Conservation (phyloP, 2,329 filamentous ascomycete genomes). For the Aspergillus luchuensis region DNA sequence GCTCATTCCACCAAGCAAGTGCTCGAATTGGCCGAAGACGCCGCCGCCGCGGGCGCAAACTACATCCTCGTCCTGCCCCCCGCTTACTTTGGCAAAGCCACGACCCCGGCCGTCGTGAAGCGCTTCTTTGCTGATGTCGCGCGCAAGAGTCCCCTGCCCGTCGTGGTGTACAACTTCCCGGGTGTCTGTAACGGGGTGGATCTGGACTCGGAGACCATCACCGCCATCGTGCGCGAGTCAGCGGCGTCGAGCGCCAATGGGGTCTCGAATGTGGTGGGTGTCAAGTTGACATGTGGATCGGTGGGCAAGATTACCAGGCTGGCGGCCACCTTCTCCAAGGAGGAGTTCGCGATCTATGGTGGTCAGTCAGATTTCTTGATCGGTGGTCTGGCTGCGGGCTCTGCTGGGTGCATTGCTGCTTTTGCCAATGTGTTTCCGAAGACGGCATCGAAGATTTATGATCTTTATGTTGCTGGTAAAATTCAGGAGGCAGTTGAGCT, state of each 20-base stretch:
- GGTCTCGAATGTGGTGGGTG: conserved; percentile 59
- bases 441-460: conserved; percentile 60
- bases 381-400: conserved; percentile 55
- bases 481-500: conserved; percentile 60
- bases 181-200: conserved; percentile 69
- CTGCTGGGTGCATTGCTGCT: conserved; percentile 58
- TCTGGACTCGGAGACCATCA: conserved; percentile 65
- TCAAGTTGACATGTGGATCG: conserved; percentile 66
- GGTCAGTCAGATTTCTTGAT: conserved; percentile 73
- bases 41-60: conserved; percentile 61
- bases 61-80: conserved; percentile 64
- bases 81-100: conserved; percentile 67
- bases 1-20: conserved; percentile 67
- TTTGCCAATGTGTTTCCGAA: conserved; percentile 62
- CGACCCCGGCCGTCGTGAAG: conserved; percentile 58
- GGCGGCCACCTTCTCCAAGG: conserved; percentile 53
- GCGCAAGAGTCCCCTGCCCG: conserved; percentile 54
- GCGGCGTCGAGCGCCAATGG: conserved; percentile 37
- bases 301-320: conserved; percentile 63
- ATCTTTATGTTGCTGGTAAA: conserved; percentile 62
- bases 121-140: conserved; percentile 63
- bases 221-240: conserved; percentile 53
- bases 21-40: conserved; percentile 61
- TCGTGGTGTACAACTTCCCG: conserved; percentile 71
- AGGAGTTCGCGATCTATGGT: conserved; percentile 67